Conservation (phyloP, 352 stramenopile species). For the Aphanomyces euteiches region DNA sequence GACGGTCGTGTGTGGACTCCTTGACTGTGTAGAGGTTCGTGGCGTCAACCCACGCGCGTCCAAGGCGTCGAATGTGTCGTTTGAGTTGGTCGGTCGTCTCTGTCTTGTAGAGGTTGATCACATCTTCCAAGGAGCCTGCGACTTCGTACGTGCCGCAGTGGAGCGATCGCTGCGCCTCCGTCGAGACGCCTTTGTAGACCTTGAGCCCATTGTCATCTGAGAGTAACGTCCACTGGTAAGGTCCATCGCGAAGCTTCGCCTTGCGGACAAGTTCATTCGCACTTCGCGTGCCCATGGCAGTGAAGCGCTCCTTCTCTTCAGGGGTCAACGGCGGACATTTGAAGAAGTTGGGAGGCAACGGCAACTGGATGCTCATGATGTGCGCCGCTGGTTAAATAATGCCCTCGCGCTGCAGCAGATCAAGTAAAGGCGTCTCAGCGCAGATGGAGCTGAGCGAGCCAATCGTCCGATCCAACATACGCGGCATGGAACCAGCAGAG, state of each 20-base stretch:
- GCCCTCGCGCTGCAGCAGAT: too few relatives aligned
- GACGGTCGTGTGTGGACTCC: too few relatives aligned
- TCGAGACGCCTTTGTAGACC: neutral
- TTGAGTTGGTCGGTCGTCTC: neutral
- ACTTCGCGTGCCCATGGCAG: neutral
- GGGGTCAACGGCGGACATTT: neutral
- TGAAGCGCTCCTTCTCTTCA: neutral
- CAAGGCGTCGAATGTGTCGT: neutral
- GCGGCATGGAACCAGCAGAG: too few relatives aligned
- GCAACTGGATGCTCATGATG: neutral
- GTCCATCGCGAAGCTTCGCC: neutral
- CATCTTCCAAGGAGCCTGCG: neutral
- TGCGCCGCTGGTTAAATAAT: too few relatives aligned
- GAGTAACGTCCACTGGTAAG: neutral
- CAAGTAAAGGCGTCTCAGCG: too few relatives aligned
- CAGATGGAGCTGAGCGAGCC: too few relatives aligned
- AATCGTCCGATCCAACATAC: too few relatives aligned
- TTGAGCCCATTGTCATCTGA: slow-evolving; percentile 8
- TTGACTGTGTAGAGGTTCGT: neutral
- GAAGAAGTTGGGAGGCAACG: slow-evolving; percentile 11
- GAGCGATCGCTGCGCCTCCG: neutral
- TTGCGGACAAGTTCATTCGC: neutral
- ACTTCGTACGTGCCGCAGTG: neutral
- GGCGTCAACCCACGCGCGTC: neutral
- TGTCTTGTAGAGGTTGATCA: neutral